These are phyloP conservation scores for Teratosphaeria gauchensis DNA, from an alignment of 2,329 filamentous ascomycete genomes.

Conservation along the genomic window DNA sequence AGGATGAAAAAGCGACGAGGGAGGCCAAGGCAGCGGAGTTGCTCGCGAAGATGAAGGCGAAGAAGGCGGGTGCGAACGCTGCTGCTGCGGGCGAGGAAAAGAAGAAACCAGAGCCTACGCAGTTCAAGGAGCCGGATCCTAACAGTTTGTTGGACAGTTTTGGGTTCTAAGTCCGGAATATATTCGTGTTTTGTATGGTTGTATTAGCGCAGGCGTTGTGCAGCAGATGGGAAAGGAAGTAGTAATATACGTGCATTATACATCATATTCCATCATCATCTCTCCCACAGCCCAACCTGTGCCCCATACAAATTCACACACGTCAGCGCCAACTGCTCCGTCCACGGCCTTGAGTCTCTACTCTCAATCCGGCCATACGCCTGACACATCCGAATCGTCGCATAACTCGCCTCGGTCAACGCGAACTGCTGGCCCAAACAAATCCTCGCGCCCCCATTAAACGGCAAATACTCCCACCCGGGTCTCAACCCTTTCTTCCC, in stretches of 20 bases:
- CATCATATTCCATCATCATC: background rate
- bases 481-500: conserved; percentile 23
- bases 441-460: conserved; percentile 28
- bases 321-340: conserved; percentile 19
- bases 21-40: conserved; percentile 22
- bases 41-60: conserved; percentile 36
- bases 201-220: too few relatives aligned
- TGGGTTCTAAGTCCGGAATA: conserved; percentile 55
- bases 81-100: background rate
- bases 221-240: too few relatives aligned
- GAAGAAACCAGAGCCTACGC: conserved; percentile 56
- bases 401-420: conserved; percentile 65
- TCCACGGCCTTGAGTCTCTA: conserved; percentile 22
- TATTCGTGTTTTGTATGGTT: background rate
- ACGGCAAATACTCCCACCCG: conserved; percentile 30
- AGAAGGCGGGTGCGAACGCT: conserved; percentile 23
- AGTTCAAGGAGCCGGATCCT: conserved; percentile 87
- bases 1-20: conserved; percentile 17
- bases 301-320: conserved; percentile 21
- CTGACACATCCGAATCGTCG: conserved; percentile 63
- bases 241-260: too few relatives aligned
- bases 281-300: conserved; percentile 17
- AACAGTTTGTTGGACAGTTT: conserved; percentile 85
- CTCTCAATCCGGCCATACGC: conserved; percentile 45
- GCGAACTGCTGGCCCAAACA: conserved; percentile 58